Evolutionary conservation across 352 stramenopile species (phyloP).

Genomic region (Thraustochytrium sp.): DNA sequence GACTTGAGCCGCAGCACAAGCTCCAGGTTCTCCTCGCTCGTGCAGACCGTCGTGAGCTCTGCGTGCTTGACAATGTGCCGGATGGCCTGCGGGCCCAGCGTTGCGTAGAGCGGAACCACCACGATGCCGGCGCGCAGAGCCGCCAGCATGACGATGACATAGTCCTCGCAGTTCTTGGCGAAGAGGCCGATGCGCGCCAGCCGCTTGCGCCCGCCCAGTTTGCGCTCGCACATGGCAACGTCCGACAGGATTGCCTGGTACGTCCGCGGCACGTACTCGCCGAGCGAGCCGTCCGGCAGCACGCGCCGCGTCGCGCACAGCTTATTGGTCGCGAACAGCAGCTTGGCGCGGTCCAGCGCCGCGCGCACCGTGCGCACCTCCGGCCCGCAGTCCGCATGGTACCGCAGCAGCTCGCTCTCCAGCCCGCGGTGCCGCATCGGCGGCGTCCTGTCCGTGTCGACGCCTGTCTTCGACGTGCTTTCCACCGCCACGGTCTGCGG

Average conservation of each 20-base stretch:
- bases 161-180: slow-evolving; percentile 93
- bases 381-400: neutral
- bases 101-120: slow-evolving; percentile 78
- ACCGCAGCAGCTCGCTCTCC: slow-evolving; percentile 5
- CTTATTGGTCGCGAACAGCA: slow-evolving; percentile 17
- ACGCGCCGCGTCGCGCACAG: neutral
- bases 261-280: slow-evolving; percentile 34
- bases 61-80: slow-evolving; percentile 73
- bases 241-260: slow-evolving; percentile 43
- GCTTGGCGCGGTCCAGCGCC: neutral
- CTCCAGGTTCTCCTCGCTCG: slow-evolving; percentile 48
- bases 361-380: neutral
- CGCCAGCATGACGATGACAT: slow-evolving; percentile 83
- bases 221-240: neutral
- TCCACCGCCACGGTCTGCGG: neutral
- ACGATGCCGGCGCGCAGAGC: slow-evolving; percentile 63
- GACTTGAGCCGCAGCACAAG: slow-evolving; percentile 13
- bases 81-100: slow-evolving; percentile 70
- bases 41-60: slow-evolving; percentile 61
- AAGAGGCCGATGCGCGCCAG: slow-evolving; percentile 81
- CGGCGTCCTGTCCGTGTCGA: neutral
- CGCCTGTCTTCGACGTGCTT: neutral
- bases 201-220: neutral
- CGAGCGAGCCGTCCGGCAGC: neutral
- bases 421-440: neutral